phyloP scores from a whole-genome alignment of 805 yeast species.

The Metschnikowia proteae region DNA sequence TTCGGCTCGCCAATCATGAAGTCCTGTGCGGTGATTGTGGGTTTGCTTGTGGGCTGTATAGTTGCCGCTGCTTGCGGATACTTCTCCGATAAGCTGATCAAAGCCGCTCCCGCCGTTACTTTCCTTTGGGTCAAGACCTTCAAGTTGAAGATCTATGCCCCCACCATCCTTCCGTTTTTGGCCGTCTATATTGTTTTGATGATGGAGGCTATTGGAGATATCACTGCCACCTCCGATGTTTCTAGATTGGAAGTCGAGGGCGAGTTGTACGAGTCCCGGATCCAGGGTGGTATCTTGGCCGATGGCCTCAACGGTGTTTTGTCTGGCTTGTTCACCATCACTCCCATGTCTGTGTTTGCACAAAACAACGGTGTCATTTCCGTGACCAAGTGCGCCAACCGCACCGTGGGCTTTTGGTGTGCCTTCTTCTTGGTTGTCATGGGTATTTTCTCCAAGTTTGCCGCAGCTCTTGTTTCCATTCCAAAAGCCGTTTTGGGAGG shows the following conservation, averaged over 20 bases:
- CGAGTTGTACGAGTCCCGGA: constrained; percentile 74
- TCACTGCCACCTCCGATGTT: constrained; percentile 90
- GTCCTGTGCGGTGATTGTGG: constrained; percentile 85
- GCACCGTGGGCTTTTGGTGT: constrained; percentile 12
- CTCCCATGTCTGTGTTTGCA: constrained; percentile 88
- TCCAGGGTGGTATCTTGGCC: constrained; percentile 91
- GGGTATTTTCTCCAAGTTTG: constrained; percentile 13
- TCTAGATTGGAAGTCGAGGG: constrained; percentile 83
- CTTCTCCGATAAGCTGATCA: constrained; percentile 55
- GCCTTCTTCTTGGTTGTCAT: constrained; percentile 11
- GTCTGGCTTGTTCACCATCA: constrained; percentile 74
- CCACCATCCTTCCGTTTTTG: constrained; percentile 76
- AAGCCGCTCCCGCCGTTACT: constrained; percentile 78
- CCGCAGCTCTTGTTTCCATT: constrained; percentile 13
- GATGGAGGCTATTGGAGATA: constrained; percentile 94
- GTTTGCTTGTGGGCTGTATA: constrained; percentile 81
- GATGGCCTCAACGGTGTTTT: constrained; percentile 78
- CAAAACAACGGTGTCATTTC: constrained; percentile 94
- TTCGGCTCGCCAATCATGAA: constrained; percentile 94
- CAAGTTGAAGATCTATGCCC: constrained; percentile 71
- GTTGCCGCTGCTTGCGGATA: constrained; percentile 89
- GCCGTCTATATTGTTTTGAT: constrained; percentile 77
- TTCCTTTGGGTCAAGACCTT: constrained; percentile 87
- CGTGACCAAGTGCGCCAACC: constrained; percentile 69
- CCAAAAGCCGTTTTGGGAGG: constrained; percentile 58